Evolutionary conservation across 2,329 filamentous ascomycete species (phyloP).

Genomic region (Pseudofabraea citricarpa): DNA sequence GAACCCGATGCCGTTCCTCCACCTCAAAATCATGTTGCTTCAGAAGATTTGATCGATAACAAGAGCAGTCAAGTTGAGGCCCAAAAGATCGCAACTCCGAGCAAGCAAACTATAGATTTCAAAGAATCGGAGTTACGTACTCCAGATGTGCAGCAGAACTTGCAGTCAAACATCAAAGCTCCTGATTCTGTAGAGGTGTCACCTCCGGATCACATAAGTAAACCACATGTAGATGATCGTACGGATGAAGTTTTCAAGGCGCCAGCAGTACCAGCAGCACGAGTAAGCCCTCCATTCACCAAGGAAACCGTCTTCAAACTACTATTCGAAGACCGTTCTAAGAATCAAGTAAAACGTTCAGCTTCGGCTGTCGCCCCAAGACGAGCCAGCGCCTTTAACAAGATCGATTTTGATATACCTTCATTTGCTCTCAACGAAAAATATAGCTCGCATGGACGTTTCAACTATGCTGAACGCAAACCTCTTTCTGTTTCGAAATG

Average conservation of each 20-base stretch:
- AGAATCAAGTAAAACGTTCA: too few relatives aligned
- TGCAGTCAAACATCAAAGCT: neutral
- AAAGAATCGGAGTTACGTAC: too few relatives aligned
- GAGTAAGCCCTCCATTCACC: constrained; percentile 17
- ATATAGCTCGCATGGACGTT: constrained; percentile 24
- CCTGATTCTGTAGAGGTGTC: too few relatives aligned
- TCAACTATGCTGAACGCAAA: constrained; percentile 16
- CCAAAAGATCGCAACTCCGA: too few relatives aligned
- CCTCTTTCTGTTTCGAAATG: constrained; percentile 1
- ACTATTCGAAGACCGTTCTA: constrained; percentile 16
- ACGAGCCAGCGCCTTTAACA: constrained; percentile 22
- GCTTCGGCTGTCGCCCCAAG: too few relatives aligned
- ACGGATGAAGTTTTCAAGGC: neutral
- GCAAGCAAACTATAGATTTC: too few relatives aligned
- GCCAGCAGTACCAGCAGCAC: neutral
- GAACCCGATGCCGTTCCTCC: constrained; percentile 39
- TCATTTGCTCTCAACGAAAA: constrained; percentile 25
- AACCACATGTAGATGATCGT: too few relatives aligned
- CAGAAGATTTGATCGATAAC: constrained; percentile 2
- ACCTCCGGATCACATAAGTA: too few relatives aligned
- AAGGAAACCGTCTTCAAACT: constrained; percentile 24
- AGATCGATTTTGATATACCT: constrained; percentile 24
- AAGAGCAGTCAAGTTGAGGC: too few relatives aligned
- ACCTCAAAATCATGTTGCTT: constrained; percentile 13
- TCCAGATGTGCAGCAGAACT: too few relatives aligned